Conservation (phyloP, 169 alveolate genomes). For the Cyclospora cayetanensis region DNA sequence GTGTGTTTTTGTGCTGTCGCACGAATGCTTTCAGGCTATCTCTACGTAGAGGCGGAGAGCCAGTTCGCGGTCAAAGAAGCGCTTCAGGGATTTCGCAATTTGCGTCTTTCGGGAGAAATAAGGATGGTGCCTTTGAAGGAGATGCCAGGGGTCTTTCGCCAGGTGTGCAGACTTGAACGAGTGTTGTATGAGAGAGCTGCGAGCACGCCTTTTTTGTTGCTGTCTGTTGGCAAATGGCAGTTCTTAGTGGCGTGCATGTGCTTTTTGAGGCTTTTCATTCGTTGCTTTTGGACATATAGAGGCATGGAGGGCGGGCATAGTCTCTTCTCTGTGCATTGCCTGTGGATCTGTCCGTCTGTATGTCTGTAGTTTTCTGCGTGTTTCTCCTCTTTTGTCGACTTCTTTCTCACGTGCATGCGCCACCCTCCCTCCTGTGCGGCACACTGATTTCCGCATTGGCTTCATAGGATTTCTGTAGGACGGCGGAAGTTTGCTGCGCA, state of each 20-base stretch:
- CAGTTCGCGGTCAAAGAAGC: conserved; percentile 65
- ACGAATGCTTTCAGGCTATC: too few relatives aligned
- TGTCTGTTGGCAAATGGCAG: background rate
- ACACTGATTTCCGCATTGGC: too few relatives aligned
- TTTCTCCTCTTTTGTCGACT: background rate
- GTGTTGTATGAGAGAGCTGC: too few relatives aligned
- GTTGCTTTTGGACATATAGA: too few relatives aligned
- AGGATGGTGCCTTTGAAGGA: conserved; percentile 58
- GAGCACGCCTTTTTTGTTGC: too few relatives aligned
- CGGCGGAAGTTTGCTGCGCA: background rate
- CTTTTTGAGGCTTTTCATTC: background rate
- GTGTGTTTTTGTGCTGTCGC: too few relatives aligned
- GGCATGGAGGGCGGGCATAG: too few relatives aligned
- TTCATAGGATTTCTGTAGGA: too few relatives aligned
- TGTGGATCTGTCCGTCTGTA: too few relatives aligned
- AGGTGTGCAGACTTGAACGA: too few relatives aligned
- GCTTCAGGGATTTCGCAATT: conserved; percentile 37
- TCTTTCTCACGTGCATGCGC: background rate
- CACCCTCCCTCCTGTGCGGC: background rate
- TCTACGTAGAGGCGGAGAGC: conserved; percentile 51
- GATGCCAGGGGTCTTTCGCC: conserved; percentile 51
- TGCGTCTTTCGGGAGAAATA: conserved; percentile 36
- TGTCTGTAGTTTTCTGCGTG: background rate
- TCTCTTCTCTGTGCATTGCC: too few relatives aligned
- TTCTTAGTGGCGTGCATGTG: background rate